Evolutionary conservation across 129 eudicot species (phyloP).

Genomic region (Arctium minus): DNA sequence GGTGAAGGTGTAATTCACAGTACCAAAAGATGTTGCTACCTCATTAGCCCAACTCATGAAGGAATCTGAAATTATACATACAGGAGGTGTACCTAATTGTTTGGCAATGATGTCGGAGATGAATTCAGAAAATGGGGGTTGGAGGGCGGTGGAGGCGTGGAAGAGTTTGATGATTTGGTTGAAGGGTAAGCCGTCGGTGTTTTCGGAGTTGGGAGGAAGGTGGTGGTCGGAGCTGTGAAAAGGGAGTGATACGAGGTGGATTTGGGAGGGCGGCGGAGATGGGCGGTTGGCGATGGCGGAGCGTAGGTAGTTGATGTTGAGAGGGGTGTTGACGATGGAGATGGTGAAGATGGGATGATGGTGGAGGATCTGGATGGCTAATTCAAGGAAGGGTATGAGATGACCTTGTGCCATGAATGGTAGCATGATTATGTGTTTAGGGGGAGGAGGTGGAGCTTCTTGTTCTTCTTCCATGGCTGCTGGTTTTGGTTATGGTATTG

Average conservation of each 20-base stretch:
- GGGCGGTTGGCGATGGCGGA: slow-evolving; percentile 29
- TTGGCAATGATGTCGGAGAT: slow-evolving; percentile 9
- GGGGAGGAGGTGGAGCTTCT: not conserved
- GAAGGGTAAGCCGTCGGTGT: slow-evolving; percentile 53
- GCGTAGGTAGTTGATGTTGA: slow-evolving; percentile 43
- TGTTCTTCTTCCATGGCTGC: not conserved
- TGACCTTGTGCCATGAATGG: slow-evolving; percentile 76
- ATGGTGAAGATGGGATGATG: slow-evolving; percentile 28
- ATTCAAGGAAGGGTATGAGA: slow-evolving; percentile 47
- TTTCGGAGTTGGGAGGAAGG: slow-evolving; percentile 68
- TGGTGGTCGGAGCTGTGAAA: slow-evolving; percentile 45
- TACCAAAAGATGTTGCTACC: slow-evolving; percentile 37
- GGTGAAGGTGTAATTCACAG: slow-evolving; percentile 38
- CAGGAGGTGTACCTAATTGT: slow-evolving; percentile 27
- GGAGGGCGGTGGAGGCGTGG: slow-evolving; percentile 45
- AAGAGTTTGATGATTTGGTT: slow-evolving; percentile 40
- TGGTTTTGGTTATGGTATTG: not conserved
- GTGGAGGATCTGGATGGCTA: slow-evolving; percentile 40
- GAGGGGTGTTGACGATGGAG: slow-evolving; percentile 54
- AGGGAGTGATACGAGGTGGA: slow-evolving; percentile 43
- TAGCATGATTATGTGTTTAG: slow-evolving; percentile 44
- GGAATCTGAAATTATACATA: slow-evolving; percentile 60
- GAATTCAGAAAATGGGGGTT: slow-evolving; percentile 29
- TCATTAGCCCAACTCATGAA: slow-evolving; percentile 68
- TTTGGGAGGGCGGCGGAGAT: slow-evolving; percentile 6